Evolutionary conservation across 2,329 filamentous ascomycete species (phyloP).

Genomic region (Phoma sp.): DNA sequence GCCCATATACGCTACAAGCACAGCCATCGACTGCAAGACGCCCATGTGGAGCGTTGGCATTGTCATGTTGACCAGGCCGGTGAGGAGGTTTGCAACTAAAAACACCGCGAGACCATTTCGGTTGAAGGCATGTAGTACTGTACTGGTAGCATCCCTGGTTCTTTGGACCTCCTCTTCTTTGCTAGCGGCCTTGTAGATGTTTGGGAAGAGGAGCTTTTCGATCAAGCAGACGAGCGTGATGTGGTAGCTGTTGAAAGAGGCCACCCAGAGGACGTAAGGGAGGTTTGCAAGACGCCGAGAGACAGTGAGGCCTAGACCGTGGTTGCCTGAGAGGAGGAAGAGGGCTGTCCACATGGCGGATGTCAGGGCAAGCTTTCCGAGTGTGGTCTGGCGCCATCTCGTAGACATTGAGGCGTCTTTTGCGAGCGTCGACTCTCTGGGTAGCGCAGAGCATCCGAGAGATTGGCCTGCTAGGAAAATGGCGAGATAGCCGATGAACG

Average conservation of each 20-base stretch:
- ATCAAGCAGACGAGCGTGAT: constrained; percentile 77
- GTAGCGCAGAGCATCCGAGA: constrained; percentile 79
- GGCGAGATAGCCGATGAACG: constrained; percentile 89
- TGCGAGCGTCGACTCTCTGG: constrained; percentile 56
- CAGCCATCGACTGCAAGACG: constrained; percentile 69
- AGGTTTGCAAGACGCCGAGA: constrained; percentile 91
- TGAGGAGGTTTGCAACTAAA: constrained; percentile 84
- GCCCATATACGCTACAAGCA: constrained; percentile 75
- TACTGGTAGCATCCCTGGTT: constrained; percentile 75
- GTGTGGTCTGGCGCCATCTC: constrained; percentile 61
- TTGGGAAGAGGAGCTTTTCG: constrained; percentile 79
- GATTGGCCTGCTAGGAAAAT: constrained; percentile 93
- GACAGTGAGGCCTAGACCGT: constrained; percentile 69
- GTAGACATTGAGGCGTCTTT: constrained; percentile 51
- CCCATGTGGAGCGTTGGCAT: constrained; percentile 79
- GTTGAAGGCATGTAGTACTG: constrained; percentile 83
- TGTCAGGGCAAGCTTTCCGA: constrained; percentile 70
- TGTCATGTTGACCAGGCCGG: constrained; percentile 86
- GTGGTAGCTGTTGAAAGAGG: constrained; percentile 88
- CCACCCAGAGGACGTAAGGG: constrained; percentile 90
- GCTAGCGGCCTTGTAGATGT: constrained; percentile 64
- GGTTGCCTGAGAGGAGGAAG: constrained; percentile 73
- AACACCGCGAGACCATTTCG: constrained; percentile 87
- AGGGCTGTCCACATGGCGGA: constrained; percentile 71
- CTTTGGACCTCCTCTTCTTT: constrained; percentile 66